Evolutionary conservation across 2,329 filamentous ascomycete genomes (phyloP), one percentile per base, ranked within the genome.

Genomic region (Xylariales sp.): DNA sequence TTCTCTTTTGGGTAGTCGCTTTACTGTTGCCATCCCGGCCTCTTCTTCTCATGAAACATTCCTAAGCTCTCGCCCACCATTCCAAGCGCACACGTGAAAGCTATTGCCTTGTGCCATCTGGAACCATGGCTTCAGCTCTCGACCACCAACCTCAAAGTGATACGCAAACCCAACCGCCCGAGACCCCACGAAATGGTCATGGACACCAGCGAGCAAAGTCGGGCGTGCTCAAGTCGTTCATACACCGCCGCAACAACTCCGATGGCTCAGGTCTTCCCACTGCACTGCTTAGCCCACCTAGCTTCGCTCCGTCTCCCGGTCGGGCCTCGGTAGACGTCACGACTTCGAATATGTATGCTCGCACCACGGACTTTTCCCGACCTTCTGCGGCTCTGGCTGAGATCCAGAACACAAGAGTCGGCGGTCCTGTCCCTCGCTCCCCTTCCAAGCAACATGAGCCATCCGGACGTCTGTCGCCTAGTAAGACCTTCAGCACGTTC

Each of bases 361-460:
- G 42, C 5, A 43, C 53, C 38, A 50, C 57, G 43, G 62, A 56
- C 41, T 66, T 57, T 52, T 58, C 57, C 24, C 58, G 45, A 49
- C 62, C 66, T 36, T 59, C 66, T 5, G 57, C 66, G 23, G 70
- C 76, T 37, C 62, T 81, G 13, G 69, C 69, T 33, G 78, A 81
- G 54, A 66, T 79, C 29, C 73, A 74, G 41, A 68, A 74, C 41
- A 81, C 80, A 53, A 69, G 71, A 40, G 40, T 53, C 14, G 52
- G 50, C 24, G 41, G 42, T 21, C 37, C 46, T 13, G 18, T 28
- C 18, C 40, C 51, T 30, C 53, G 54, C 43, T 52, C 51, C 12
- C 51, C 55, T n/a, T 45, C 30, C 30, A 57, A 52, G 35, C 37
- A 39, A 13, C 41, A 39, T 29, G 44, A 45, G 6, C 40, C 34